A percentile compares a stretch with the other conserved stretches of the same genome.
Conservation (phyloP, 2,329 filamentous ascomycete species). For the Cadophora sp. region DNA sequence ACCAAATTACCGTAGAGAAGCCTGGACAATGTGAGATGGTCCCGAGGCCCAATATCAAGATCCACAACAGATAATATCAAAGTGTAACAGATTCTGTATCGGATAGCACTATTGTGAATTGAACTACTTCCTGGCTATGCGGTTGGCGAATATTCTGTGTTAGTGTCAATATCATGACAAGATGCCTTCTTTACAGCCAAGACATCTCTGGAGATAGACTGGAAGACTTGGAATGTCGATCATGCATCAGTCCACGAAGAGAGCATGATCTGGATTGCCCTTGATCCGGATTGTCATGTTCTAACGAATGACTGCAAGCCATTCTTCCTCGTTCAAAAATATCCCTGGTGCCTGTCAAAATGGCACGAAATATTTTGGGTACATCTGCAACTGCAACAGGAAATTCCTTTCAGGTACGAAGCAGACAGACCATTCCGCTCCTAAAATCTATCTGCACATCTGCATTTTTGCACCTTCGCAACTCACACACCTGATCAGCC, state of each 20-base stretch:
- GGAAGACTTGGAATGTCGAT: background rate
- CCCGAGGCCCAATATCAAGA: background rate
- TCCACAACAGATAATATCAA: constrained; percentile 6
- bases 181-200: background rate
- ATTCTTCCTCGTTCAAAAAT: background rate
- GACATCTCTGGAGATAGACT: background rate
- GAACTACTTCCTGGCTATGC: background rate
- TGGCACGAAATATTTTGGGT: background rate
- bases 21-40: background rate
- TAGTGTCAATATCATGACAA: background rate
- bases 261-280: constrained; percentile 11
- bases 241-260: background rate
- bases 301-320: constrained; percentile 2
- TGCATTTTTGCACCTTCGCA: constrained; percentile 9
- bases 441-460: background rate
- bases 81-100: constrained; percentile 10
- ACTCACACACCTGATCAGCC: background rate
- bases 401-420: constrained; percentile 1
- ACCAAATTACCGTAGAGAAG: background rate
- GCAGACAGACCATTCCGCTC: background rate
- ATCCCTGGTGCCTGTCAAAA: background rate
- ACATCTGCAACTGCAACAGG: constrained; percentile 12
- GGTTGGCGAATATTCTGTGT: background rate
- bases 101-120: background rate
- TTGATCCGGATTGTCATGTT: background rate